Conservation (phyloP, 164 flowering plant genomes). For the Tinospora cordifolia region DNA sequence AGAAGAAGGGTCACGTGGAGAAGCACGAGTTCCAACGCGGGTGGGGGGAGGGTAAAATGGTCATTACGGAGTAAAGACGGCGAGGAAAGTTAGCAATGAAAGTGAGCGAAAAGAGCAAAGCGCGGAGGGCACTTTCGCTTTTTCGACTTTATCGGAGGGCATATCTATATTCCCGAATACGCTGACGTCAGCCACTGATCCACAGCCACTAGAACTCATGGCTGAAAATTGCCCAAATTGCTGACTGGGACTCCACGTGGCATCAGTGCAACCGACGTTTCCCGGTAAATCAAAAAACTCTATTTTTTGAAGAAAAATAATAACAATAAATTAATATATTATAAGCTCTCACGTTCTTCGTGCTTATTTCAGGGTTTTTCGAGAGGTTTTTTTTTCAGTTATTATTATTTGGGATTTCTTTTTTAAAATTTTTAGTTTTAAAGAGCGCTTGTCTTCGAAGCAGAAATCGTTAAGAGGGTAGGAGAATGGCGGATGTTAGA, state of each 20-base stretch:
- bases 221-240: conserved; percentile 11
- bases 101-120: not conserved
- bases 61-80: not conserved
- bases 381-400: not conserved
- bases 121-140: not conserved
- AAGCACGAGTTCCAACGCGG: not conserved
- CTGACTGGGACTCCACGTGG: conserved; percentile 15
- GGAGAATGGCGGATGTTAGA: conserved; percentile 18
- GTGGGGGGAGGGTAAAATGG: not conserved
- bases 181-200: not conserved
- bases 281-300: conserved; percentile 1
- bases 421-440: too few species aligned
- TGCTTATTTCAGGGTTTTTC: conserved; percentile 3
- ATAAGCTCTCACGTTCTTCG: not conserved
- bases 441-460: too few species aligned
- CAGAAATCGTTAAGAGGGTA: not conserved
- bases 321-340: not conserved
- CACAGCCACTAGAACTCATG: conserved; percentile 22
- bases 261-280: not conserved
- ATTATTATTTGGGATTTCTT: not conserved
- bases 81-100: not conserved
- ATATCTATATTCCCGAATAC: not conserved
- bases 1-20: not conserved
- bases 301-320: not conserved
- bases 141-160: not conserved